phyloP scores from a whole-genome alignment of 225 moss, liverwort and hornwort species.

The Thuidium tamariscinum region DNA sequence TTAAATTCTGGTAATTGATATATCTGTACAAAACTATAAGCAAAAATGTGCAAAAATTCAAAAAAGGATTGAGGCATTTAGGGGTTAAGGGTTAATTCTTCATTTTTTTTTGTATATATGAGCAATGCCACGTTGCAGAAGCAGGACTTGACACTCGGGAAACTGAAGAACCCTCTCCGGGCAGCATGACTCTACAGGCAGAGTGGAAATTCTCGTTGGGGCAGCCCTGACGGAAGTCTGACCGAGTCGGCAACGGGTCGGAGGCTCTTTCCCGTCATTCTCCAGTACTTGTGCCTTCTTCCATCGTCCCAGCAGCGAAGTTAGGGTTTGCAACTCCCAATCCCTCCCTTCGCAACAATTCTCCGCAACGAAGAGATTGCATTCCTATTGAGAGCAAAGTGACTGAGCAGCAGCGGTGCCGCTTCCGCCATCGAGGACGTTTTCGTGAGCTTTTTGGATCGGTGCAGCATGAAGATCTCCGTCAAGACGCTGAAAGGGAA shows the following conservation, averaged over 20 bases:
- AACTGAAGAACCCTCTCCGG: not conserved
- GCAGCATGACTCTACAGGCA: not conserved
- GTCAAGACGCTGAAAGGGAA: constrained; percentile 53
- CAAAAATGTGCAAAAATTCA: too few species aligned
- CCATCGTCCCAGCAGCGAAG: not conserved
- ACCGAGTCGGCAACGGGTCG: constrained; percentile 7
- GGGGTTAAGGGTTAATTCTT: too few species aligned
- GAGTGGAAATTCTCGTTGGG: not conserved
- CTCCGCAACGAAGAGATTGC: not conserved
- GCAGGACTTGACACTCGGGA: too few species aligned
- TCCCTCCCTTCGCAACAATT: not conserved
- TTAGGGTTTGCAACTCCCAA: not conserved
- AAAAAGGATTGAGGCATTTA: too few species aligned
- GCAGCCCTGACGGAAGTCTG: not conserved
- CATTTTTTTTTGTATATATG: too few species aligned
- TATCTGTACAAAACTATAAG: too few species aligned
- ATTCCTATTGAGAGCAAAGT: not conserved
- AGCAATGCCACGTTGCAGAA: too few species aligned
- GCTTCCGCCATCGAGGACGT: not conserved
- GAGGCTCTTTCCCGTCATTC: not conserved
- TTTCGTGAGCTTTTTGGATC: not conserved
- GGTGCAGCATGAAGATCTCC: constrained; percentile 42
- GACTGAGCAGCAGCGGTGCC: not conserved
- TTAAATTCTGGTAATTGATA: too few species aligned
- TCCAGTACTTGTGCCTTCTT: not conserved